phyloP scores from a whole-genome alignment of 2,329 filamentous ascomycete genomes.

The Arthrinium puccinioides region DNA sequence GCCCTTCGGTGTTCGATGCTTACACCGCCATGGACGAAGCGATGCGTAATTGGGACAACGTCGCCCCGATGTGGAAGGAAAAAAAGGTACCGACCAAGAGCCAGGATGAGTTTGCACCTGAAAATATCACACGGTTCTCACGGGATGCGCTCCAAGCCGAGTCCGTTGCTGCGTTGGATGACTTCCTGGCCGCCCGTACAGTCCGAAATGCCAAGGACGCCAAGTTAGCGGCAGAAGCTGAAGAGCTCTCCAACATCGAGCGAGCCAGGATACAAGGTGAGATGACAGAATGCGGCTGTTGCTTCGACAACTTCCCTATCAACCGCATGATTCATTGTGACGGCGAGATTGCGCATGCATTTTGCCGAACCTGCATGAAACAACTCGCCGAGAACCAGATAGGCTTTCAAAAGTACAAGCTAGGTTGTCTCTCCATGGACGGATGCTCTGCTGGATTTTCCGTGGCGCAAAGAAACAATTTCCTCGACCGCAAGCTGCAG shows the following conservation, averaged over 20 bases:
- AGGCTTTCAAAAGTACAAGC: constrained; percentile 59
- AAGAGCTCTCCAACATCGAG: constrained; percentile 29
- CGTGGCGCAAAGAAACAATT: constrained; percentile 42
- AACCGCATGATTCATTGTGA: constrained; percentile 65
- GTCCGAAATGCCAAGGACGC: constrained; percentile 19
- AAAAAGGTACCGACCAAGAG: constrained; percentile 21
- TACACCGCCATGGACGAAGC: constrained; percentile 25
- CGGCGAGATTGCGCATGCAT: constrained; percentile 51
- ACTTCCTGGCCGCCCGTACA: constrained; percentile 29
- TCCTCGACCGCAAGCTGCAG: constrained; percentile 50
- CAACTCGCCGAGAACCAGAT: constrained; percentile 61
- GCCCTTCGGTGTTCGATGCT: constrained; percentile 25
- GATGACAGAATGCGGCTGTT: constrained; percentile 65
- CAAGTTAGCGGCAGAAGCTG: constrained; percentile 15
- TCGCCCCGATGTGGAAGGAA: constrained; percentile 11
- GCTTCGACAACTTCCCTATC: constrained; percentile 58
- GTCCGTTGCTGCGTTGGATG: constrained; percentile 26
- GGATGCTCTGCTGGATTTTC: constrained; percentile 59
- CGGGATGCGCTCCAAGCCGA: constrained; percentile 8
- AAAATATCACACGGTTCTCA: constrained; percentile 10
- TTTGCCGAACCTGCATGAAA: constrained; percentile 62
- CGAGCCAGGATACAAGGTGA: constrained; percentile 40
- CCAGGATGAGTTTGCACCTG: constrained; percentile 9
- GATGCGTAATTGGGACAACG: constrained; percentile 11
- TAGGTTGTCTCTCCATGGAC: constrained; percentile 64